Base-by-base conservation (phyloP, 345 rosid genomes). In the Orychophragmus violaceus region DNA sequence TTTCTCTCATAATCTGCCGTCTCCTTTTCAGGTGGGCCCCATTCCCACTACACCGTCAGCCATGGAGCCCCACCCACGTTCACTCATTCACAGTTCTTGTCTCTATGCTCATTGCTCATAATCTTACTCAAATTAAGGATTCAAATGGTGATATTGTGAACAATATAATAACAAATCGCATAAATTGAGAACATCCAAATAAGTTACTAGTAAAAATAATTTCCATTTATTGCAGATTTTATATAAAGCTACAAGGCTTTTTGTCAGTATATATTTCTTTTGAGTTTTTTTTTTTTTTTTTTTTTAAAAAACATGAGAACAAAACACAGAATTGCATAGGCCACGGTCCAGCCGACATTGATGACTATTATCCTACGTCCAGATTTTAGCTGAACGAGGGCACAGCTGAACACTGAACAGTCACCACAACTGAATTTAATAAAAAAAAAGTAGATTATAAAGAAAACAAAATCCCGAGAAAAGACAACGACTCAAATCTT, bases 31-130 rank as follows among this genome's bases (percentile, higher is more conserved):
- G 32, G 22, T 24, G 37, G 64, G 24, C 23, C 63, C 36, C 23
- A 25, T 22, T 35, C 30, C 16, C 59, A 14, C 58, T 49, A 22
- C 54, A 44, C 53, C 39, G 45, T 29, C 62, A 65, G 45, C 27
- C 21, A 1, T 25, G n/a, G 19, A 57, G 51, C 2, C 64, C 70
- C 63, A 63, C 70, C 64, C 75, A 71, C 64, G 70, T 71, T 71
- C 53, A 27, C 14, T 62, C 29, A 46, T 45, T 62, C 42, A 63
- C 33, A 22, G 4, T 35, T 53, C 37, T 62, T 63, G 68, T 70
- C 68, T 32, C 55, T 23, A 22, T 29, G 59, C 66, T 60, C 60
- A 69, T 13, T 35, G 18, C 39, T 54, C 59, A 2, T 23, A 6
- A 7, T 13, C 12, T 11, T 19, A 18, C 28, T 33, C 44, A 7